Percentiles rank a stretch among this genome's conserved stretches.
phyloP scores from a whole-genome alignment of 2,329 filamentous ascomycete species.

The Fusarium sp. region DNA sequence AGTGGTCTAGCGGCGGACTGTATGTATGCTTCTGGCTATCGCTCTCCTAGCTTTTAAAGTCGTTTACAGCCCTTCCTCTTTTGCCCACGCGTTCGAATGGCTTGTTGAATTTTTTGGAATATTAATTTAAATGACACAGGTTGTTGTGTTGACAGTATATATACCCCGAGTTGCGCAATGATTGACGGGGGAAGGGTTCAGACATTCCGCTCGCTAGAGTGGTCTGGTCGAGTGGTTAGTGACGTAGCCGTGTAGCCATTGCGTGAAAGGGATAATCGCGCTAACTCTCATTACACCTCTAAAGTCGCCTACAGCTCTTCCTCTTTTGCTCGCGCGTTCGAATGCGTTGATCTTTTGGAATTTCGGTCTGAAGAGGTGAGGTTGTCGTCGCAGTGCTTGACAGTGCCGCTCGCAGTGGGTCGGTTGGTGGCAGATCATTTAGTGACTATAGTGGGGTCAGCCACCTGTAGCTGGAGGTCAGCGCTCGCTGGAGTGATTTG shows the following conservation, averaged over 20 bases:
- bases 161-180: neutral
- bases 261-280: neutral
- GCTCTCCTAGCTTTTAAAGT: neutral
- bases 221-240: neutral
- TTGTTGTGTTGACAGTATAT: neutral
- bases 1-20: neutral
- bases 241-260: neutral
- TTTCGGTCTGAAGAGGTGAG: neutral
- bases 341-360: neutral
- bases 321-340: neutral
- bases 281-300: neutral
- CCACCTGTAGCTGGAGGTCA: neutral
- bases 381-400: neutral
- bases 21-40: too few relatives aligned
- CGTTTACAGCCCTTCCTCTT: neutral
- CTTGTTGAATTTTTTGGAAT: neutral
- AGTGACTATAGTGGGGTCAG: neutral
- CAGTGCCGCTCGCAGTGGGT: neutral
- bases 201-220: neutral
- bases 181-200: neutral
- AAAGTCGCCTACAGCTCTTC: neutral
- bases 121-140: accelerated
- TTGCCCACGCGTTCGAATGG: neutral
- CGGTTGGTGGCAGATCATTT: neutral
- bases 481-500: neutral